Conservation (phyloP, 345 rosid genomes). For the Eucalyptus curtisii region DNA sequence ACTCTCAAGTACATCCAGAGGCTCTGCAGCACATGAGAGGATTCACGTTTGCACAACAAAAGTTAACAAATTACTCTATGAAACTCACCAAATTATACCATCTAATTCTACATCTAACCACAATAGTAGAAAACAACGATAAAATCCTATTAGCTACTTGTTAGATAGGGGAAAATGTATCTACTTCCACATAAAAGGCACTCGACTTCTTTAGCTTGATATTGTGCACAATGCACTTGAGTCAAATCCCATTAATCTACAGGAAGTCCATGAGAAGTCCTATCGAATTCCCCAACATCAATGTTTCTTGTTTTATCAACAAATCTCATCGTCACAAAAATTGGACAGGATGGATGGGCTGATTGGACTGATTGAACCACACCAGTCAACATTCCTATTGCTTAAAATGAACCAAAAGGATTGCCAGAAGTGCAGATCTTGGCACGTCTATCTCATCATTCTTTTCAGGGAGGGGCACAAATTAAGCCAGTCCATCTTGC, state of each 20-base stretch:
- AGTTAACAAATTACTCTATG: not conserved
- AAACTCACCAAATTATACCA: not conserved
- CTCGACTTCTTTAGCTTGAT: not conserved
- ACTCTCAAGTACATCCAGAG: constrained; percentile 77
- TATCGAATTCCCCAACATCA: not conserved
- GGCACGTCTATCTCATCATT: not conserved
- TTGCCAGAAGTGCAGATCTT: not conserved
- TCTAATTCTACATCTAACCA: not conserved
- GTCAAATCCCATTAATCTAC: not conserved
- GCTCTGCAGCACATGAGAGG: constrained; percentile 43
- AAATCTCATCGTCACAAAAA: not conserved
- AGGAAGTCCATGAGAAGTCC: not conserved
- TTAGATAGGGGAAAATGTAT: not conserved
- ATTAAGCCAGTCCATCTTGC: not conserved
- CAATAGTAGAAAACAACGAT: not conserved
- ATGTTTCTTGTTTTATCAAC: not conserved
- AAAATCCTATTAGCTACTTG: not conserved
- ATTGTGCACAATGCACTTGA: not conserved
- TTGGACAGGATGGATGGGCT: not conserved
- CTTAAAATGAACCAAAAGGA: not conserved
- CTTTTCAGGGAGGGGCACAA: not conserved
- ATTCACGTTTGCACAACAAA: not conserved
- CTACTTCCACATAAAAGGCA: not conserved
- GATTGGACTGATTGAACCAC: not conserved
- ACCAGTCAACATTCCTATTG: not conserved